These are phyloP conservation scores for Metschnikowia henanensis DNA, from an alignment of 805 yeast genomes.

Conservation along the genomic window DNA sequence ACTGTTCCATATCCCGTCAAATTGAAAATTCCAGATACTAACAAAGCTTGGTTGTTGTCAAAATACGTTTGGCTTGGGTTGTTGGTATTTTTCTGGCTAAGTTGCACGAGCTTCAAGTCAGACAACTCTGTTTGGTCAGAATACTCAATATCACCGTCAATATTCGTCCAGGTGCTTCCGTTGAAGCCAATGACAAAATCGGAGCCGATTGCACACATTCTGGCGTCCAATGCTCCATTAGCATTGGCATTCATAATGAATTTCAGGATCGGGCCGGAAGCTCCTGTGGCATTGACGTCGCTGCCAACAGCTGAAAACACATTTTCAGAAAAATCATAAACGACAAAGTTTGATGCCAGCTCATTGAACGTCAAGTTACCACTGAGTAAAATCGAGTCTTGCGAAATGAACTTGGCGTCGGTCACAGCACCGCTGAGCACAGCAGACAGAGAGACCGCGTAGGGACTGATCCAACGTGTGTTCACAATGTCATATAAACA, in stretches of 20 bases:
- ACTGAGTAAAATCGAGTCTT: slow-evolving; percentile 39
- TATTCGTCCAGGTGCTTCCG: slow-evolving; percentile 47
- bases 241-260: slow-evolving; percentile 47
- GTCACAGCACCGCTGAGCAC: slow-evolving; percentile 48
- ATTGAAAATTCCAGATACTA: slow-evolving; percentile 58
- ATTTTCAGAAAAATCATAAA: slow-evolving; percentile 51
- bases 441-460: slow-evolving; percentile 20
- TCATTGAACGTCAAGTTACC: slow-evolving; percentile 52
- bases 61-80: slow-evolving; percentile 38
- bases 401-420: slow-evolving; percentile 47
- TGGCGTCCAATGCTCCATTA: slow-evolving; percentile 37
- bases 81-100: slow-evolving; percentile 28
- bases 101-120: slow-evolving; percentile 45
- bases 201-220: slow-evolving; percentile 37
- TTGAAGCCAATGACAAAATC: slow-evolving; percentile 42
- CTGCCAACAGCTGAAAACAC: slow-evolving; percentile 20
- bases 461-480: slow-evolving; percentile 54
- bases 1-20: slow-evolving; percentile 53
- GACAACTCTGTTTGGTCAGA: slow-evolving; percentile 36
- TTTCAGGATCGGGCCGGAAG: slow-evolving; percentile 27
- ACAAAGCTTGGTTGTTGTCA: slow-evolving; percentile 44
- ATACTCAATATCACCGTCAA: slow-evolving; percentile 35
- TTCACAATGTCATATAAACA: slow-evolving; percentile 63
- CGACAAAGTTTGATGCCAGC: slow-evolving; percentile 44
- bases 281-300: slow-evolving; percentile 23